These are phyloP conservation scores for Aspergillus tanneri DNA, from an alignment of 2,329 filamentous ascomycete species.

Conservation along the genomic window DNA sequence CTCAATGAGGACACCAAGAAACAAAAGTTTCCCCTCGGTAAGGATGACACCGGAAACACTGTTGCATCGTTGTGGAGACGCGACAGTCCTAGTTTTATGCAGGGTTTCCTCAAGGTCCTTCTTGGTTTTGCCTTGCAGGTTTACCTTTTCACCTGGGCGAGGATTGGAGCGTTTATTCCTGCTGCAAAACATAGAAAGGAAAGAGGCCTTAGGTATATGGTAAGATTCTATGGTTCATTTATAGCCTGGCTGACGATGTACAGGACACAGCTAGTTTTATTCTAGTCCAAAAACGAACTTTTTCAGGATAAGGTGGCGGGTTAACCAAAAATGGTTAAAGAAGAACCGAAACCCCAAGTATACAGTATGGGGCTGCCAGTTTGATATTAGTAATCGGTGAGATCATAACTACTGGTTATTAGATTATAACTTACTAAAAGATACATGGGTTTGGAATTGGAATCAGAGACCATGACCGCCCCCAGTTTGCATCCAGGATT, in stretches of 20 bases:
- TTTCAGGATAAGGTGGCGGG: conserved; percentile 3
- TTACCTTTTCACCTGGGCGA: conserved; percentile 7
- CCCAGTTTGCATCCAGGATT: neutral
- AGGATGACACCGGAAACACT: too few relatives aligned
- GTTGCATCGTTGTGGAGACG: conserved; percentile 1
- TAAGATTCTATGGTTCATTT: neutral
- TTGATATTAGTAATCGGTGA: neutral
- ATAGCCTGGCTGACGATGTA: neutral
- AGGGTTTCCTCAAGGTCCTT: conserved; percentile 4
- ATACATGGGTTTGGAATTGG: neutral
- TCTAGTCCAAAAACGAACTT: conserved; percentile 3
- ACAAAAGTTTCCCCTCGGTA: too few relatives aligned
- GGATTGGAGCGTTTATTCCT: conserved; percentile 5
- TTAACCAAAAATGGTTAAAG: conserved; percentile 3
- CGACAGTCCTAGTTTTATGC: conserved; percentile 5
- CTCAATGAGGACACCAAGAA: too few relatives aligned
- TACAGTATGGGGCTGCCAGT: neutral
- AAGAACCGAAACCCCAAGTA: conserved; percentile 2
- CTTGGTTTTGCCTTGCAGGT: conserved; percentile 8
- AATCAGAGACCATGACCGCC: conserved; percentile 1
- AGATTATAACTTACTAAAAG: neutral
- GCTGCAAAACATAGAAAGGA: conserved; percentile 3
- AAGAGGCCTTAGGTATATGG: conserved; percentile 7
- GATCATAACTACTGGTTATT: neutral
- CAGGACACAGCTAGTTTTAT: conserved; percentile 4